Evolutionary conservation across 2,329 filamentous ascomycete genomes (phyloP).

Genomic region (Didymella keratinophila): DNA sequence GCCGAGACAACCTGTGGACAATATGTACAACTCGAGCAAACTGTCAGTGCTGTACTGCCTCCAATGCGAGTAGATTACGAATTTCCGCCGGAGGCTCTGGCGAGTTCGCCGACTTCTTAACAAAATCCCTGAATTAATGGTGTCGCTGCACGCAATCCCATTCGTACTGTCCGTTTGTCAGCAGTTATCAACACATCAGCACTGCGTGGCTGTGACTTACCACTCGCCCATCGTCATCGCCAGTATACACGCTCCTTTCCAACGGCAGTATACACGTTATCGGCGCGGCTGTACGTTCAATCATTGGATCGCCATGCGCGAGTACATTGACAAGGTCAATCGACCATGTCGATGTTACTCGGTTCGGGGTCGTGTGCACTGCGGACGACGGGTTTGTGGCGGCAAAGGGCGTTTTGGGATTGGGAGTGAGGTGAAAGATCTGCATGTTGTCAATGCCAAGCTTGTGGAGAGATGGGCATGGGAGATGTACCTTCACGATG

Average conservation of each 20-base stretch:
- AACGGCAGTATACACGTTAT: slow-evolving; percentile 89
- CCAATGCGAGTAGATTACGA: too few relatives aligned
- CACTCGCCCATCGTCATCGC: slow-evolving; percentile 91
- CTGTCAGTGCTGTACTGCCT: too few relatives aligned
- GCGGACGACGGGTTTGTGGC: slow-evolving; percentile 48
- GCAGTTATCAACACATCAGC: background rate
- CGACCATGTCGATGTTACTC: slow-evolving; percentile 61
- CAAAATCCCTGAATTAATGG: too few relatives aligned
- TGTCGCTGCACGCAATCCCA: slow-evolving; percentile 60
- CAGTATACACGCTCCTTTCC: slow-evolving; percentile 86
- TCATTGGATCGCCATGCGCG: slow-evolving; percentile 75
- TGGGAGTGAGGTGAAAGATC: slow-evolving; percentile 65
- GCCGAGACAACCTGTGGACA: too few relatives aligned
- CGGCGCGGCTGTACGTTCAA: slow-evolving; percentile 59
- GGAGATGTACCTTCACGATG: slow-evolving; percentile 79
- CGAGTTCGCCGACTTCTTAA: too few relatives aligned
- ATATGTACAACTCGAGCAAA: too few relatives aligned
- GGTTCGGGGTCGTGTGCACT: background rate
- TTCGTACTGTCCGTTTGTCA: slow-evolving; percentile 57
- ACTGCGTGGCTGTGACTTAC: slow-evolving; percentile 35
- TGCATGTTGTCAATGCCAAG: slow-evolving; percentile 44
- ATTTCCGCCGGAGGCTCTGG: too few relatives aligned
- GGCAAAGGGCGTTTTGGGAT: slow-evolving; percentile 56
- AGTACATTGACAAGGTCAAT: slow-evolving; percentile 81
- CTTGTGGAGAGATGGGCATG: background rate